Evolutionary conservation across 2,329 filamentous ascomycete genomes (phyloP).

Genomic region (Cladophialophora immunda): DNA sequence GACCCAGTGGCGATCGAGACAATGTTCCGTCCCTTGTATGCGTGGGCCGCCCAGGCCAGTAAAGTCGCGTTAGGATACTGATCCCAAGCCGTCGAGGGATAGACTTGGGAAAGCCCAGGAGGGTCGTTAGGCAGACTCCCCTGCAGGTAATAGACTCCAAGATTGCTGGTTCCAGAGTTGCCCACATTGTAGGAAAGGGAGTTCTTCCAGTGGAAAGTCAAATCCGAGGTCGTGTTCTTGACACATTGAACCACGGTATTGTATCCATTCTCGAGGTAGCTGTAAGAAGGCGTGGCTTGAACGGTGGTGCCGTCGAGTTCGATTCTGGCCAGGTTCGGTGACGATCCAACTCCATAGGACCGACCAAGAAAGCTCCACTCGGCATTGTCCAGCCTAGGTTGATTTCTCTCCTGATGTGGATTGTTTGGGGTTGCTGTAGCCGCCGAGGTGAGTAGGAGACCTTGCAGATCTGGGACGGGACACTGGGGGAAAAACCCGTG

Average conservation of each 20-base stretch:
- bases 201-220: not conserved
- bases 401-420: too few relatives aligned
- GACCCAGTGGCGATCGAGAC: too few relatives aligned
- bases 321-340: not conserved
- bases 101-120: not conserved
- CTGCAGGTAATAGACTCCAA: too few relatives aligned
- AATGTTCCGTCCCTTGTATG: too few relatives aligned
- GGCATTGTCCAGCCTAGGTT: too few relatives aligned
- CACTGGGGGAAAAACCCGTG: too few relatives aligned
- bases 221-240: not conserved
- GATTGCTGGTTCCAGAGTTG: too few relatives aligned
- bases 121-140: not conserved
- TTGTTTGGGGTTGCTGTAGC: too few relatives aligned
- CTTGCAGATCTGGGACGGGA: too few relatives aligned
- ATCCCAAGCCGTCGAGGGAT: constrained; percentile 3
- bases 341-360: not conserved
- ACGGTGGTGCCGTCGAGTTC: not conserved
- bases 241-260: not conserved
- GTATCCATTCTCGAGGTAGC: not conserved
- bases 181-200: not conserved
- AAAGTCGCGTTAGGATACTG: not conserved
- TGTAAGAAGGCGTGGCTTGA: not conserved
- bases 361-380: not conserved
- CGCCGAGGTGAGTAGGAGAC: too few relatives aligned
- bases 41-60: too few relatives aligned